Evolutionary conservation across 164 flowering plant genomes (phyloP).

Genomic region (Magnolia changhungtana): DNA sequence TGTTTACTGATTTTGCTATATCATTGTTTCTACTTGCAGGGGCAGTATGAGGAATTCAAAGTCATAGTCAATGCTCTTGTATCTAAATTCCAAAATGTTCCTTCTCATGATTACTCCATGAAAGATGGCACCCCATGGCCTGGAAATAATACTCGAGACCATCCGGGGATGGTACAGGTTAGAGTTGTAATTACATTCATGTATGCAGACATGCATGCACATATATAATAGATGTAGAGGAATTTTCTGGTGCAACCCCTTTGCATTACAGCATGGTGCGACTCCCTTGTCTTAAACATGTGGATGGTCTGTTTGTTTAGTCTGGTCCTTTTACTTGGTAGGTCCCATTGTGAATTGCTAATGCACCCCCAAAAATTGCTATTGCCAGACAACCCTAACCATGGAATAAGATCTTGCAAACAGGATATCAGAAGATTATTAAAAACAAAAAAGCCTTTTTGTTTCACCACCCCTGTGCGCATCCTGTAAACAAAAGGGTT

Average conservation of each 20-base stretch:
- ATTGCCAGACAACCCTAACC: too few relatives aligned
- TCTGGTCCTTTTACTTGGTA: too few relatives aligned
- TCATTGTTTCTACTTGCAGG: slow-evolving; percentile 19
- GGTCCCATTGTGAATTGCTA: too few relatives aligned
- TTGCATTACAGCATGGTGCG: background rate
- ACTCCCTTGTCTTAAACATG: background rate
- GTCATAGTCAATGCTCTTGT: slow-evolving; percentile 28
- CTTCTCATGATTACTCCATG: slow-evolving; percentile 32
- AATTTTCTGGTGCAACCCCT: background rate
- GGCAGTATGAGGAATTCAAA: slow-evolving; percentile 42
- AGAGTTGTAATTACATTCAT: background rate
- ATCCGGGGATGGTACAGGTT: slow-evolving; percentile 45
- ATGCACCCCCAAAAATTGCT: too few relatives aligned
- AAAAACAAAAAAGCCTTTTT: background rate
- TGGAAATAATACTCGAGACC: slow-evolving; percentile 32
- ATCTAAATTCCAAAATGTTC: slow-evolving; percentile 23
- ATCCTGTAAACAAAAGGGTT: background rate
- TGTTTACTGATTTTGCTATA: background rate
- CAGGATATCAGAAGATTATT: background rate
- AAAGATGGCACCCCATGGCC: slow-evolving; percentile 38
- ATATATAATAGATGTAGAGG: background rate
- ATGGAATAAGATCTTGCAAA: background rate
- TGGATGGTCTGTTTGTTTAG: too few relatives aligned
- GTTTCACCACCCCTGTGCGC: background rate
- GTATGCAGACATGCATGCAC: background rate